Evolutionary conservation across 306 rosid genomes (phyloP).

Genomic region (Sesbania bispinosa): DNA sequence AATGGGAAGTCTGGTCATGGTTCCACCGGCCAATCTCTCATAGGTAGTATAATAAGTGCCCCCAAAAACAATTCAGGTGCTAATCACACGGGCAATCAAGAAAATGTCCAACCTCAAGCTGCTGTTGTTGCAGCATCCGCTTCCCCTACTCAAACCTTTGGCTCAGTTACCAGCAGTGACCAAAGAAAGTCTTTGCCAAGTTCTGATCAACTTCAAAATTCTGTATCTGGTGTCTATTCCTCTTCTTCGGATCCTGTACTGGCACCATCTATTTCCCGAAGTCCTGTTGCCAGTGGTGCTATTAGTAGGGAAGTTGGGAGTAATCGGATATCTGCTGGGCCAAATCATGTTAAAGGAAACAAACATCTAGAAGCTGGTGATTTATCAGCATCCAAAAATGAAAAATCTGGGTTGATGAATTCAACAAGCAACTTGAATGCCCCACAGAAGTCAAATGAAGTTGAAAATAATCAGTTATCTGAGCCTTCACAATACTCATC

Average conservation of each 20-base stretch:
- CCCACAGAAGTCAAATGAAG: slow-evolving; percentile 33
- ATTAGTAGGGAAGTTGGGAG: slow-evolving; percentile 37
- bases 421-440: slow-evolving; percentile 14
- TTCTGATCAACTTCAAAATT: slow-evolving; percentile 31
- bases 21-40: slow-evolving; percentile 31
- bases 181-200: slow-evolving; percentile 37
- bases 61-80: slow-evolving; percentile 31
- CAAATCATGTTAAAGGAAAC: slow-evolving; percentile 36
- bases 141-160: slow-evolving; percentile 25
- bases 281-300: slow-evolving; percentile 26
- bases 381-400: slow-evolving; percentile 40
- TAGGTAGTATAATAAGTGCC: slow-evolving; percentile 17
- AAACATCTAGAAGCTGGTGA: slow-evolving; percentile 26
- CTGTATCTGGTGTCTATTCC: slow-evolving; percentile 35
- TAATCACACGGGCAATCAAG: slow-evolving; percentile 30
- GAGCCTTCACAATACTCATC: slow-evolving; percentile 30
- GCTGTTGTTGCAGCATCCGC: slow-evolving; percentile 33
- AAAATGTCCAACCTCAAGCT: slow-evolving; percentile 40
- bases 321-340: slow-evolving; percentile 31
- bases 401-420: slow-evolving; percentile 27
- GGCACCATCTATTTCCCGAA: slow-evolving; percentile 28
- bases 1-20: slow-evolving; percentile 47
- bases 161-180: slow-evolving; percentile 28
- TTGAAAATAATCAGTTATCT: slow-evolving; percentile 26
- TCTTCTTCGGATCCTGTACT: slow-evolving; percentile 46